Conservation (phyloP, 805 yeast genomes). For the Candida khao-thaluensis region DNA sequence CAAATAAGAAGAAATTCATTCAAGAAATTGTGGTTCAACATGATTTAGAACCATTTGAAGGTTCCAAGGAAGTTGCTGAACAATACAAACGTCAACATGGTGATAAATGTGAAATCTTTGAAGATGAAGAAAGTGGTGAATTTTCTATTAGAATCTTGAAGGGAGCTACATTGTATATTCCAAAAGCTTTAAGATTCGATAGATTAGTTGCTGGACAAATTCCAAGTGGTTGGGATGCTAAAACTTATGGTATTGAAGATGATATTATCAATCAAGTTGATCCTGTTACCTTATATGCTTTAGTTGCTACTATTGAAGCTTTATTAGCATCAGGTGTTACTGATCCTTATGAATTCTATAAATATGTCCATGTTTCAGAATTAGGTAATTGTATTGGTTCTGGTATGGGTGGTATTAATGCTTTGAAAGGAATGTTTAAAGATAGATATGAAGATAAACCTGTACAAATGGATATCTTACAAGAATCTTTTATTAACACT, state of each 20-base stretch:
- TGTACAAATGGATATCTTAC: constrained; percentile 94
- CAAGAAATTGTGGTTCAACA: constrained; percentile 97
- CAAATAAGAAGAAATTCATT: constrained; percentile 85
- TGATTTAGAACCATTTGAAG: constrained; percentile 93
- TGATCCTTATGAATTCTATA: constrained; percentile 97
- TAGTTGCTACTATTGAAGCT: constrained; percentile 95
- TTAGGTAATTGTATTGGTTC: constrained; percentile 99
- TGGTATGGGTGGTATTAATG: constrained; percentile 99
- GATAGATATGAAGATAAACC: constrained; percentile 91
- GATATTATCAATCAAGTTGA: constrained; percentile 94
- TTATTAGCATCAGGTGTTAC: constrained; percentile 91
- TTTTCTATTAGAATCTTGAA: constrained; percentile 85
- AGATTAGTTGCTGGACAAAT: constrained; percentile 89
- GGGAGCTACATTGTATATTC: constrained; percentile 89
- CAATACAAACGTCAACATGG: constrained; percentile 94
- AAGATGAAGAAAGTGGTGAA: constrained; percentile 86
- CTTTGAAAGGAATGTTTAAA: constrained; percentile 96
- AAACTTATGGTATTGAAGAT: constrained; percentile 90
- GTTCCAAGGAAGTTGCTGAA: constrained; percentile 92
- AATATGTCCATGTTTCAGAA: constrained; percentile 97
- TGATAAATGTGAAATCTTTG: constrained; percentile 88
- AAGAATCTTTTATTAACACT: constrained; percentile 97
- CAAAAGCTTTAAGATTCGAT: constrained; percentile 79
- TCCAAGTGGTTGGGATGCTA: constrained; percentile 98
- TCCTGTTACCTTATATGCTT: constrained; percentile 87